These are phyloP conservation scores for Terana coerulea DNA, from an alignment of 768 basidiomycete species.

Conservation along the genomic window DNA sequence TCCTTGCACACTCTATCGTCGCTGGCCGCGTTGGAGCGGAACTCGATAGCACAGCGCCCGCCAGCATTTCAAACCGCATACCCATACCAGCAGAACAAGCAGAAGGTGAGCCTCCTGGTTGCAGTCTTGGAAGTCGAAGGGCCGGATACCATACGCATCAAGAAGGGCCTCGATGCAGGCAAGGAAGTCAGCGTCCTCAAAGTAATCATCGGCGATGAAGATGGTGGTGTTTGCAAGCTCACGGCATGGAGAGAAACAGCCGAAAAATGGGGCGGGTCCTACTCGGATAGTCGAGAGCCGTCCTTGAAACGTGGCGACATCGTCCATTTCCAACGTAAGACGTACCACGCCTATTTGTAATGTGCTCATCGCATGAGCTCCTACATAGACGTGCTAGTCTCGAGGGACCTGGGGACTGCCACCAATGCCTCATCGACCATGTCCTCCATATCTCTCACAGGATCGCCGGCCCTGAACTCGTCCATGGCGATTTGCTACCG, in stretches of 20 bases:
- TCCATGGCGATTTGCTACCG: constrained; percentile 70
- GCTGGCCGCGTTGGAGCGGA: constrained; percentile 34
- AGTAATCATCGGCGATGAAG: constrained; percentile 72
- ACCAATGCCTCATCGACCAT: constrained; percentile 25
- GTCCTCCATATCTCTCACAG: constrained; percentile 50
- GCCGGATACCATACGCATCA: constrained; percentile 62
- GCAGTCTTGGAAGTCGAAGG: constrained; percentile 76
- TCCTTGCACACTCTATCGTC: constrained; percentile 56
- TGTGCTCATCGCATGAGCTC: constrained; percentile 1
- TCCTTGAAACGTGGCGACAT: constrained; percentile 67
- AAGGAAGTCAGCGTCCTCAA: constrained; percentile 65
- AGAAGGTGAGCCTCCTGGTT: constrained; percentile 56
- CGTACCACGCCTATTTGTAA: constrained; percentile 6
- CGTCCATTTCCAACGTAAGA: constrained; percentile 63
- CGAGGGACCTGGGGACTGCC: constrained; percentile 13
- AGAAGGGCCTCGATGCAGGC: constrained; percentile 67
- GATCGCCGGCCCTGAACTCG: constrained; percentile 66
- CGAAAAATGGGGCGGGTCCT: constrained; percentile 61
- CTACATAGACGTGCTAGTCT: neutral
- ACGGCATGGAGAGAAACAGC: constrained; percentile 80
- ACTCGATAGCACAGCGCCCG: neutral
- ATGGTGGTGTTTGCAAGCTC: constrained; percentile 62
- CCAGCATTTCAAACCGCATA: neutral
- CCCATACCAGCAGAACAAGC: constrained; percentile 25
- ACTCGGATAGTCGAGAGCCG: constrained; percentile 26